Conservation (phyloP, 805 yeast species). For the Starmerella bacillaris region DNA sequence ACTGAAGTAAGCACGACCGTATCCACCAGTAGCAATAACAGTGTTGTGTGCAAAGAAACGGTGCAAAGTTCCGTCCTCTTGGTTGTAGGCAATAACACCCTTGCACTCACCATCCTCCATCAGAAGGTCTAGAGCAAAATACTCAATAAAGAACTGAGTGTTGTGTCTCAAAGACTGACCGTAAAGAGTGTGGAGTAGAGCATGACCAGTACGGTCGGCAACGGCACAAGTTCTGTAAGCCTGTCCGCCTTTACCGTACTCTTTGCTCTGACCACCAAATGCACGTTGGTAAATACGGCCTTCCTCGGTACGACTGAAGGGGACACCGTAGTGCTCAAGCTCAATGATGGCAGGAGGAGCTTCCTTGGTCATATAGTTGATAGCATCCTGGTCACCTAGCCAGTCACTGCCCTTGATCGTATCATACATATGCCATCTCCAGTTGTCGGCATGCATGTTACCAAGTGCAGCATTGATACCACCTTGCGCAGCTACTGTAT, state of each 20-base stretch:
- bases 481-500: constrained; percentile 98
- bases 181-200: constrained; percentile 81
- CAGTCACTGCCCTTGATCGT: constrained; percentile 98
- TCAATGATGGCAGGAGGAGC: constrained; percentile 93
- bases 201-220: constrained; percentile 98
- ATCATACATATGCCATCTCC: constrained; percentile 99
- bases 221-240: constrained; percentile 99
- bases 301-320: constrained; percentile 90
- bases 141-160: constrained; percentile 95
- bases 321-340: constrained; percentile 95
- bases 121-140: constrained; percentile 82
- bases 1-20: constrained; percentile 94
- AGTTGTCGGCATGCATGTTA: constrained; percentile 93
- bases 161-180: constrained; percentile 94
- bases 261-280: constrained; percentile 92
- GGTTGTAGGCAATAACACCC: constrained; percentile 94
- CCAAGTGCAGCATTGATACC: constrained; percentile 98
- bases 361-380: constrained; percentile 96
- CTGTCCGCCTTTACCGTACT: constrained; percentile 95
- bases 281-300: constrained; percentile 98
- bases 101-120: constrained; percentile 92
- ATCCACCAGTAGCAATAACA: constrained; percentile 95
- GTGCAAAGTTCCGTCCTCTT: constrained; percentile 97
- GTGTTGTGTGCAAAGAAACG: constrained; percentile 95
- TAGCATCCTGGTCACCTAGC: constrained; percentile 98